Conservation (phyloP, 306 rosid genomes). For the Citrullus mucosospermus region DNA sequence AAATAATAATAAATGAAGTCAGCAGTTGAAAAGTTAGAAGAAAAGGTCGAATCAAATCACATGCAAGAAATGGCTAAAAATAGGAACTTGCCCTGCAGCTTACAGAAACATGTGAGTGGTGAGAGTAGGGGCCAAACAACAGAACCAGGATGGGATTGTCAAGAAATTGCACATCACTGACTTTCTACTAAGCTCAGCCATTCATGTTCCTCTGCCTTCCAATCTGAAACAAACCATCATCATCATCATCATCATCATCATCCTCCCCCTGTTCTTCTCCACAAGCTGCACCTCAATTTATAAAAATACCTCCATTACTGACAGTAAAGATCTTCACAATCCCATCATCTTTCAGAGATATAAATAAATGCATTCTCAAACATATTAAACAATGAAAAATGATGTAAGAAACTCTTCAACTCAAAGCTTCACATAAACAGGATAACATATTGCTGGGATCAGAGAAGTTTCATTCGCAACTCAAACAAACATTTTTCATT, state of each 20-base stretch:
- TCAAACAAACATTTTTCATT: background rate
- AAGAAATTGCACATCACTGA: background rate
- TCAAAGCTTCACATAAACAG: background rate
- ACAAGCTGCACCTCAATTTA: background rate
- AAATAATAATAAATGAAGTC: background rate
- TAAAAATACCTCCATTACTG: background rate
- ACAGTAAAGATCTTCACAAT: background rate
- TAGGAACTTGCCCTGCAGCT: background rate
- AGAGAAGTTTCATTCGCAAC: background rate
- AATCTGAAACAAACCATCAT: too few species aligned
- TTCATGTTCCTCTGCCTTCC: background rate
- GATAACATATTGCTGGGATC: background rate
- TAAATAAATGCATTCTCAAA: background rate
- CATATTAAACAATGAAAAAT: background rate
- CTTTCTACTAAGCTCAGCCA: background rate
- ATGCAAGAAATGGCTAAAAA: background rate
- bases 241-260: too few species aligned
- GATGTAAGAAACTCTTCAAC: background rate
- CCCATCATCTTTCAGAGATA: background rate
- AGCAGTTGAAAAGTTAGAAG: background rate
- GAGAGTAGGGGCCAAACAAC: background rate
- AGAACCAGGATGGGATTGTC: background rate
- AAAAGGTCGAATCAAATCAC: conserved; percentile 1
- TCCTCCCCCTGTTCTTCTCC: background rate
- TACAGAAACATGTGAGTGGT: background rate